Conservation (phyloP, 1,284 basidiomycete genomes). For the Moniliophthora roreri region DNA sequence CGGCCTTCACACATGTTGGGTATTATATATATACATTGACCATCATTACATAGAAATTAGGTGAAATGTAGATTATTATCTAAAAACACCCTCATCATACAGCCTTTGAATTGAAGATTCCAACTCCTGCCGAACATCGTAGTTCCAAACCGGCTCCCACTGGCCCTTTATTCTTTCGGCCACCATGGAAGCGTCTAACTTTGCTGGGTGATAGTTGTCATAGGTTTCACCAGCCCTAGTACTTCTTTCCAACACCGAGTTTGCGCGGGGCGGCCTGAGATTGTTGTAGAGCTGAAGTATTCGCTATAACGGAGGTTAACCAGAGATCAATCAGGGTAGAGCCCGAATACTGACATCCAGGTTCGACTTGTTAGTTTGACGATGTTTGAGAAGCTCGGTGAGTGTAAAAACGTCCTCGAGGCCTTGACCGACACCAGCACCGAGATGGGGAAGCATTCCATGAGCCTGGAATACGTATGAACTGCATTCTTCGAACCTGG, state of each 20-base stretch:
- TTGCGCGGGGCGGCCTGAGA: slow-evolving; percentile 44
- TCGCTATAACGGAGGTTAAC: no score
- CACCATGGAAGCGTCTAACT: slow-evolving; percentile 26
- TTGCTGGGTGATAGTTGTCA: slow-evolving; percentile 33
- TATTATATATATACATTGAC: no score
- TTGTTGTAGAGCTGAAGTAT: slow-evolving; percentile 48
- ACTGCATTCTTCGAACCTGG: no score
- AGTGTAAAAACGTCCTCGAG: slow-evolving; percentile 60
- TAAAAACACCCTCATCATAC: slow-evolving; percentile 9
- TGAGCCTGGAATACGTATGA: no score
- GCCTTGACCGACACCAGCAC: slow-evolving; percentile 62
- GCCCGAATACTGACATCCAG: slow-evolving; percentile 50
- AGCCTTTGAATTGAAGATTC: slow-evolving; percentile 25
- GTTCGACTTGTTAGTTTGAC: slow-evolving; percentile 41
- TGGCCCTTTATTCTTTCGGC: slow-evolving; percentile 32
- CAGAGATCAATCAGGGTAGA: no score
- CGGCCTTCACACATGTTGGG: no score
- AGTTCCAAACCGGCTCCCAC: slow-evolving; percentile 49
- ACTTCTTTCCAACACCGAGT: slow-evolving; percentile 42
- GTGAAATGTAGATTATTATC: no score
- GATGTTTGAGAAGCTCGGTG: slow-evolving; percentile 46
- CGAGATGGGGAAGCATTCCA: slow-evolving; percentile 49
- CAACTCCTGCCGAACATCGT: slow-evolving; percentile 41
- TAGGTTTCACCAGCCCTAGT: slow-evolving; percentile 38
- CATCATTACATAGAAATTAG: no score